These are phyloP conservation scores for Lepraria neglecta DNA, from an alignment of 495 filamentous ascomycete genomes.

Conservation along the genomic window DNA sequence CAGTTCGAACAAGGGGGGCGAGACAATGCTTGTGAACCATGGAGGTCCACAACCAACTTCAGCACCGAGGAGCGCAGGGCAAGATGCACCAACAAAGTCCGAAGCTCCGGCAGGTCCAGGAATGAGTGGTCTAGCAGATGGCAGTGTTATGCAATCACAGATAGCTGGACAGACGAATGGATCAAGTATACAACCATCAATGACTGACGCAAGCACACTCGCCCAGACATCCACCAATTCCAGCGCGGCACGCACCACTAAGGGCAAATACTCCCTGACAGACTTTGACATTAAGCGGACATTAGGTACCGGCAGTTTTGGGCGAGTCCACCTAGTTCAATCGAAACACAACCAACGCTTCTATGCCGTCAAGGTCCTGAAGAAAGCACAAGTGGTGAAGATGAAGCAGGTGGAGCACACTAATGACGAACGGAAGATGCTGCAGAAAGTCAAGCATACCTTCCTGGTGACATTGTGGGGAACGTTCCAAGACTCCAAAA, in stretches of 20 bases:
- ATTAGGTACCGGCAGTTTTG: slow-evolving; percentile 93
- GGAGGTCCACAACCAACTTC: slow-evolving; percentile 24
- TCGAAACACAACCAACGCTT: slow-evolving; percentile 94
- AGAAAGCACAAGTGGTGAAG: slow-evolving; percentile 97
- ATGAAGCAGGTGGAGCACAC: slow-evolving; percentile 99
- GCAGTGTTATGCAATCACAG: slow-evolving; percentile 37
- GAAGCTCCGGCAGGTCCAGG: slow-evolving; percentile 20
- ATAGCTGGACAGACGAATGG: slow-evolving; percentile 24
- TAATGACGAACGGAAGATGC: slow-evolving; percentile 92
- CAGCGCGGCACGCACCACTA: slow-evolving; percentile 58
- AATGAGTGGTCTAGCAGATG: slow-evolving; percentile 23
- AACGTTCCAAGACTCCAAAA: slow-evolving; percentile 90
- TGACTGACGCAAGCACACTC: slow-evolving; percentile 12
- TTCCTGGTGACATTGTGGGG: slow-evolving; percentile 98
- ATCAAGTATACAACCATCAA: slow-evolving; percentile 27
- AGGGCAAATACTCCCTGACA: slow-evolving; percentile 91
- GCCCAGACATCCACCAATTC: slow-evolving; percentile 8
- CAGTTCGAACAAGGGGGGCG: slow-evolving; percentile 27
- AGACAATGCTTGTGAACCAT: slow-evolving; percentile 25
- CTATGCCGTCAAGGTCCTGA: slow-evolving; percentile 96
- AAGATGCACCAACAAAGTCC: slow-evolving; percentile 37
- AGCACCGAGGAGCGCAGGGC: slow-evolving; percentile 22
- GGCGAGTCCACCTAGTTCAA: slow-evolving; percentile 90
- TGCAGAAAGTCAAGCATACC: slow-evolving; percentile 90
- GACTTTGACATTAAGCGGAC: slow-evolving; percentile 88